Evolutionary conservation across 371 early-diverging fungal genomes (phyloP).

Genomic region (Dichotomocladium elegans): DNA sequence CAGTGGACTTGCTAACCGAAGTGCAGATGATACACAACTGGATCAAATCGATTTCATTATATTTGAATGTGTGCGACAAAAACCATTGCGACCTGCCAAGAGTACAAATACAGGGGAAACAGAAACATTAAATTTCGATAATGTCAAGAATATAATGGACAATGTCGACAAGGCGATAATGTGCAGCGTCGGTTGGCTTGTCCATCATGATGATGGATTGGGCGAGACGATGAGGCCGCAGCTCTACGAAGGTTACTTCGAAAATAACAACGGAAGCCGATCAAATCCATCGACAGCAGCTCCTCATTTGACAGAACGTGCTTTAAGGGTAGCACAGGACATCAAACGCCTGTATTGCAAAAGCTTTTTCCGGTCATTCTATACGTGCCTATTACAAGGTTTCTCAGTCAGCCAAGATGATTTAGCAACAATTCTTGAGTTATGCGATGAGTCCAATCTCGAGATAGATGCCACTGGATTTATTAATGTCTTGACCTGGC

Average conservation of each 20-base stretch:
- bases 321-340: conserved; percentile 33
- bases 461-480: conserved; percentile 73
- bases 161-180: conserved; percentile 17
- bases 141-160: no score
- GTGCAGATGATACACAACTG: neutral
- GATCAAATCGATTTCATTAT: conserved; percentile 33
- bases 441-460: conserved; percentile 58
- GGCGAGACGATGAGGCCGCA: conserved; percentile 28
- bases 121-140: no score
- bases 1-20: conserved; percentile 22
- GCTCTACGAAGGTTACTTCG: conserved; percentile 30
- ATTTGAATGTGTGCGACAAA: conserved; percentile 62
- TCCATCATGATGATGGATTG: conserved; percentile 39
- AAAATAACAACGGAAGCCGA: conserved; percentile 7
- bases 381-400: conserved; percentile 59
- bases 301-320: conserved; percentile 25
- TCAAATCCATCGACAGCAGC: neutral
- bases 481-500: conserved; percentile 58
- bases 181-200: conserved; percentile 18
- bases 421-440: conserved; percentile 50
- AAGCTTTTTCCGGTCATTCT: conserved; percentile 63
- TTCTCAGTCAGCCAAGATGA: conserved; percentile 51
- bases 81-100: conserved; percentile 40
- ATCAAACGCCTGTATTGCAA: conserved; percentile 42
- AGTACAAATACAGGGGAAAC: no score